Evolutionary conservation across 192 early-diverging fungal genomes (phyloP), one percentile per base, ranked within the genome.

Genomic region (Podila verticillata): DNA sequence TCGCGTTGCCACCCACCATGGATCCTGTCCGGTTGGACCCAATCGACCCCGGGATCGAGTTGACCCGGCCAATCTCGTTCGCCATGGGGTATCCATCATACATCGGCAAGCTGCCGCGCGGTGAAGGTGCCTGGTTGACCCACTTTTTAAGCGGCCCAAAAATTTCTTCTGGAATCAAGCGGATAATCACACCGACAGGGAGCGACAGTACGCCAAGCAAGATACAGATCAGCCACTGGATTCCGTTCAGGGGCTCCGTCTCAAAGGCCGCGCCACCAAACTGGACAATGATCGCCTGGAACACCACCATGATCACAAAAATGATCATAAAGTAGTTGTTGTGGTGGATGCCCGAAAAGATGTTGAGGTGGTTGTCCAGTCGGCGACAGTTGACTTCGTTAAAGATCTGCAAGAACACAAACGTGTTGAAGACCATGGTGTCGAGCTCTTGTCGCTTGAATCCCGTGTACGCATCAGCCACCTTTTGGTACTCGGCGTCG

Each of bases 371-470:
- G 61, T 88, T 88, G 77, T 92, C 89, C 61, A 94, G 84, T 31
- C 89, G 87, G 29, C 94, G 93, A 74, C 89, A 91, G 84, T 85
- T 91, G 71, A 59, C 26, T 84, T 95, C 90, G 86, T 95, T 95
- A 73, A 96, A 95, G 29, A 96, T 86, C 84, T 97, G 96, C 69
- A 94, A 86, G 70, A 94, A 94, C 3, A 96, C 93, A 83, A 98
- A 98, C 5, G 94, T 91, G 78, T 96, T 98, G 82, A 97, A 98
- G 26, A 98, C 93, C 61, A 97, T 75, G 9, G 95, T 96, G 61
- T 92, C 89, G 48, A 95, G 83, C 2, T 72, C 61, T 22, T 68
- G 68, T 6, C 61, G 54, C 39, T 80, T 72, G 61, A 77, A 72
- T 4, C 32, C 63, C 0, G 29, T 44, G 20, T 80, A 80, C 4